Conservation (phyloP, 2,329 filamentous ascomycete genomes). For the Trichoderma semiorbis region DNA sequence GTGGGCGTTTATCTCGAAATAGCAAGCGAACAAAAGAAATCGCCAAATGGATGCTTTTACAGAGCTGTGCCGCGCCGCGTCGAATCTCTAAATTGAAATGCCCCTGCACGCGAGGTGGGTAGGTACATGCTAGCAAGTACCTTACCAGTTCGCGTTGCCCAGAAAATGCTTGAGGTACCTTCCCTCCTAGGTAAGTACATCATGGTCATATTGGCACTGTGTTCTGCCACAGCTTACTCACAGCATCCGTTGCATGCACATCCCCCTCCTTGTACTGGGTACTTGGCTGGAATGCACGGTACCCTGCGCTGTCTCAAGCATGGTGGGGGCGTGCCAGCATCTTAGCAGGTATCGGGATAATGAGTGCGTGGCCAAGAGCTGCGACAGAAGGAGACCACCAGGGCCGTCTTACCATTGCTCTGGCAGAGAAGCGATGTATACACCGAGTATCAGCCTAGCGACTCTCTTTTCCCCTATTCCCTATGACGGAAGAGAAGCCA, state of each 20-base stretch:
- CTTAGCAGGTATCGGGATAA: conserved; percentile 1
- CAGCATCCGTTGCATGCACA: not conserved
- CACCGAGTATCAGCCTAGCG: not conserved
- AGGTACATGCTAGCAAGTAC: not conserved
- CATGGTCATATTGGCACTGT: not conserved
- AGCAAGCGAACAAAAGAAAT: not conserved
- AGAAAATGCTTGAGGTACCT: not conserved
- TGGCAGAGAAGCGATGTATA: conserved; percentile 7
- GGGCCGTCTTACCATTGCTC: not conserved
- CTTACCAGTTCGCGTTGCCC: not conserved
- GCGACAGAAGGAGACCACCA: conserved; percentile 11
- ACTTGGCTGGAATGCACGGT: not conserved
- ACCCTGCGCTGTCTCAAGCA: not conserved
- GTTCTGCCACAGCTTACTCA: not conserved
- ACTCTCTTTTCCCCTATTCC: conserved; percentile 16
- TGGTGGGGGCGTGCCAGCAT: conserved; percentile 5
- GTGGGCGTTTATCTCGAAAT: conserved; percentile 22
- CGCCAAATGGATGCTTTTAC: not conserved
- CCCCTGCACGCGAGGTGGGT: not conserved
- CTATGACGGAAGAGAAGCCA: conserved; percentile 15
- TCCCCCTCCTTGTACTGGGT: not conserved
- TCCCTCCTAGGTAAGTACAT: not conserved
- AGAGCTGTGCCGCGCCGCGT: not conserved
- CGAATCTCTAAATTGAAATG: not conserved
- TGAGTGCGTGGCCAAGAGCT: conserved; percentile 12